phyloP scores from a whole-genome alignment of 148 eudicot genomes.

The Pouteria glomerata region DNA sequence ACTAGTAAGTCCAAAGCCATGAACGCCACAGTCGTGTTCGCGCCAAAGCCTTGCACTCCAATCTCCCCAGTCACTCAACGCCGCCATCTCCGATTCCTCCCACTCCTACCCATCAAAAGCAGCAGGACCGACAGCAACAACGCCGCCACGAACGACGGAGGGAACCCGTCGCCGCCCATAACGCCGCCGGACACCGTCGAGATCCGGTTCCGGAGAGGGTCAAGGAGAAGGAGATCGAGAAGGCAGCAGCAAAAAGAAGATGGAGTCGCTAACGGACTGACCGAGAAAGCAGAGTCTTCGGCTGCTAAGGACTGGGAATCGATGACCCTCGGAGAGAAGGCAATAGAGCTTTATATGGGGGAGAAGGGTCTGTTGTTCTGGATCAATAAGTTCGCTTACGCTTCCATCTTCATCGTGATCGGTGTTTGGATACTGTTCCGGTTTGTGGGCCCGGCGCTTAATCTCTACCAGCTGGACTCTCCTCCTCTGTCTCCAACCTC shows the following conservation, averaged over 20 bases:
- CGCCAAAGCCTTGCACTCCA: constrained; percentile 18
- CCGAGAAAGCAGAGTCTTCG: not conserved
- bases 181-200: constrained; percentile 32
- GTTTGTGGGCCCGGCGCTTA: constrained; percentile 70
- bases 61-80: not conserved
- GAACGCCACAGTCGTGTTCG: constrained; percentile 20
- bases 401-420: constrained; percentile 62
- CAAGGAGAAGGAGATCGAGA: constrained; percentile 18
- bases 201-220: constrained; percentile 52
- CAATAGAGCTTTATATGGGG: constrained; percentile 63
- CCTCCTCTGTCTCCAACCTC: no score
- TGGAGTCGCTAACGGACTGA: not conserved
- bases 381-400: constrained; percentile 90
- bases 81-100: constrained; percentile 13
- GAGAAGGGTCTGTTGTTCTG: constrained; percentile 71
- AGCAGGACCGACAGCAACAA: constrained; percentile 14
- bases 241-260: constrained; percentile 19
- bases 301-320: constrained; percentile 65
- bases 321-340: constrained; percentile 64
- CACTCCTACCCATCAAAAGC: constrained; percentile 14
- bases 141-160: constrained; percentile 4
- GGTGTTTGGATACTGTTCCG: constrained; percentile 85
- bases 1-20: constrained; percentile 1
- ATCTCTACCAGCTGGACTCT: constrained; percentile 33
- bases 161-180: constrained; percentile 6